Conservation (phyloP, 192 early-diverging fungal species). For the Globomyces pollinis-pini region DNA sequence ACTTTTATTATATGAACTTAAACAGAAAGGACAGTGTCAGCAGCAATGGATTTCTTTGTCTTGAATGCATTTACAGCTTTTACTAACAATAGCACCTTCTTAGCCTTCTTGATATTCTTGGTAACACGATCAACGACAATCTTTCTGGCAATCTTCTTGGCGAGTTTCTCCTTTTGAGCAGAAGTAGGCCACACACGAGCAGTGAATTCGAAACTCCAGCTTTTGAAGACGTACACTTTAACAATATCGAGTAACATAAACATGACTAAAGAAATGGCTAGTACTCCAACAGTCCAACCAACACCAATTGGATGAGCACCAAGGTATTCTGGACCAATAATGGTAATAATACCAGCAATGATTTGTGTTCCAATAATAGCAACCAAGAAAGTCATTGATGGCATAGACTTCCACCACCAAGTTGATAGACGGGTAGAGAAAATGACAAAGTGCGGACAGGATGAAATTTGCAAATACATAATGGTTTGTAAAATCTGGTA, state of each 20-base stretch:
- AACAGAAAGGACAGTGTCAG: not conserved
- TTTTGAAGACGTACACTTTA: conserved; percentile 73
- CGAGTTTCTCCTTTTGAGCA: conserved; percentile 52
- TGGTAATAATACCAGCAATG: conserved; percentile 80
- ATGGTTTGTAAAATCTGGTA: conserved; percentile 68
- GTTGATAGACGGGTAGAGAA: conserved; percentile 84
- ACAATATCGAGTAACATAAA: conserved; percentile 80
- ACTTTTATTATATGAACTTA: not conserved
- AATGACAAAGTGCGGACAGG: conserved; percentile 87
- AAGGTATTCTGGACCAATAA: conserved; percentile 45
- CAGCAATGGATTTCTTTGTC: not conserved
- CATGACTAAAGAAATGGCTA: conserved; percentile 67
- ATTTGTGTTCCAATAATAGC: conserved; percentile 84
- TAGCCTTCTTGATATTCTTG: not conserved
- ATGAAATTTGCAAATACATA: conserved; percentile 91
- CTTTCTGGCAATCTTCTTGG: not conserved
- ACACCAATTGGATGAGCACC: conserved; percentile 43
- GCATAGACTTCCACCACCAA: conserved; percentile 81
- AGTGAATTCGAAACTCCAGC: conserved; percentile 83
- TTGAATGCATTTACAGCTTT: not conserved
- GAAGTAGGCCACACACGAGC: conserved; percentile 69
- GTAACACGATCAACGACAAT: not conserved
- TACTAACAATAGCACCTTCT: not conserved
- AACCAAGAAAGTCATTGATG: conserved; percentile 63
- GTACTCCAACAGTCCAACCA: conserved; percentile 63